Conservation (phyloP, 352 stramenopile species). For the Pythium graminicola region DNA sequence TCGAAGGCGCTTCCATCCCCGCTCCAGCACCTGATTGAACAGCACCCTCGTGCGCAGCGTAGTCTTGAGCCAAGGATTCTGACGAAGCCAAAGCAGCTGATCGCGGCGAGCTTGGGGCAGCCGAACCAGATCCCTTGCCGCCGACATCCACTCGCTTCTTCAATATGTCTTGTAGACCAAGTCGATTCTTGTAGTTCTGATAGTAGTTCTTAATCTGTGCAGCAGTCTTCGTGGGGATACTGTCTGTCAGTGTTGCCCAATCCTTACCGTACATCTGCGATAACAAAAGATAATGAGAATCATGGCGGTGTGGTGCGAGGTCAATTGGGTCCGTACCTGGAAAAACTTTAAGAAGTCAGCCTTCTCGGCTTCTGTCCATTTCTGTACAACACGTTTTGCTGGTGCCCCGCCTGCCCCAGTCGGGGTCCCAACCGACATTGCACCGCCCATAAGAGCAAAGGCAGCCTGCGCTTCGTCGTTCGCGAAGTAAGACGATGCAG, state of each 20-base stretch:
- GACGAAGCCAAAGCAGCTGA: conserved; percentile 10
- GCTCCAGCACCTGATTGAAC: conserved; percentile 18
- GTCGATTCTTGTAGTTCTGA: conserved; percentile 90
- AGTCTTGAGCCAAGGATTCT: conserved; percentile 15
- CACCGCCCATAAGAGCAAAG: conserved; percentile 15
- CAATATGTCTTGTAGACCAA: conserved; percentile 84
- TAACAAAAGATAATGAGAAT: neutral
- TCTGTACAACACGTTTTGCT: conserved; percentile 80
- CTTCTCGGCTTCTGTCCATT: conserved; percentile 88
- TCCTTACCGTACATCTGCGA: conserved; percentile 78
- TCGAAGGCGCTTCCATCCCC: neutral
- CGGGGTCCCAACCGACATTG: conserved; percentile 15
- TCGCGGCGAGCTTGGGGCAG: conserved; percentile 4
- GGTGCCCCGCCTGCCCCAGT: conserved; percentile 24
- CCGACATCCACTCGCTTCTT: conserved; percentile 65
- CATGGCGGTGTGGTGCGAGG: too few relatives aligned
- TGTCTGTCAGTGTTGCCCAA: conserved; percentile 80
- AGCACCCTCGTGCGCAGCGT: conserved; percentile 15
- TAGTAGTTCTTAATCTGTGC: conserved; percentile 93
- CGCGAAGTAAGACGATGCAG: conserved; percentile 8
- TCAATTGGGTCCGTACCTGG: conserved; percentile 66
- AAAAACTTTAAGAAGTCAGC: conserved; percentile 86
- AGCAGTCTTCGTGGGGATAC: conserved; percentile 84
- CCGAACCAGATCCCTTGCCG: conserved; percentile 3
- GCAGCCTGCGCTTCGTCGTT: conserved; percentile 23